phyloP scores from a whole-genome alignment of 179 eudicot genomes.

The Carnegiea gigantea region DNA sequence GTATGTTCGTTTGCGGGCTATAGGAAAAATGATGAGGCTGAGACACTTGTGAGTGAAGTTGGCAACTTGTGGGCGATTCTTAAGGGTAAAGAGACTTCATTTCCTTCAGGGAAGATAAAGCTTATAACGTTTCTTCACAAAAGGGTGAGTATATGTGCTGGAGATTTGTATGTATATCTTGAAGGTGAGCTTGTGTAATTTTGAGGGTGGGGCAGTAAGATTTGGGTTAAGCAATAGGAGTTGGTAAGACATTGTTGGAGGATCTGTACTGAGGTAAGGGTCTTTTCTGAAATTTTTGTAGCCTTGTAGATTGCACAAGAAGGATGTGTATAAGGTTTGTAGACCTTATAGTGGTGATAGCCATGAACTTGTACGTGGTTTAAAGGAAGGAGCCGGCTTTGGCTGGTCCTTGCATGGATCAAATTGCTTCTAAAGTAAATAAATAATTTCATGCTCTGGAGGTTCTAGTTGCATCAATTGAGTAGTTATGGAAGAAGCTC shows the following conservation, averaged over 20 bases:
- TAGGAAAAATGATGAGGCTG: neutral
- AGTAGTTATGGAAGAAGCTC: neutral
- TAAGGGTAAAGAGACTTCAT: neutral
- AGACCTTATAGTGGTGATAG: neutral
- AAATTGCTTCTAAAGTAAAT: neutral
- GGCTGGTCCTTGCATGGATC: neutral
- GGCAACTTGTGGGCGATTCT: neutral
- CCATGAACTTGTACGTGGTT: neutral
- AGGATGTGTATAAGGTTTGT: neutral
- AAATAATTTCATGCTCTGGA: neutral
- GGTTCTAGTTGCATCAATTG: neutral
- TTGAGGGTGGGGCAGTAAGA: neutral
- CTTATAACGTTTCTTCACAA: too few relatives aligned
- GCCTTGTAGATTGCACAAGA: neutral
- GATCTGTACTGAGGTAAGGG: too few relatives aligned
- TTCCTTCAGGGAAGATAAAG: neutral
- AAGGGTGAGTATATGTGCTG: neutral
- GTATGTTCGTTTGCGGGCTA: neutral
- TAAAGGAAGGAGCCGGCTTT: neutral
- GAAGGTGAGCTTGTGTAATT: neutral
- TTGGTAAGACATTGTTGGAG: neutral
- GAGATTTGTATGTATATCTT: neutral
- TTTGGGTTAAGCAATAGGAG: neutral
- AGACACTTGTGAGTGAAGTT: neutral
- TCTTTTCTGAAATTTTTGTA: neutral